Conservation (phyloP, 2,329 filamentous ascomycete genomes). For the Lachnellula arida region DNA sequence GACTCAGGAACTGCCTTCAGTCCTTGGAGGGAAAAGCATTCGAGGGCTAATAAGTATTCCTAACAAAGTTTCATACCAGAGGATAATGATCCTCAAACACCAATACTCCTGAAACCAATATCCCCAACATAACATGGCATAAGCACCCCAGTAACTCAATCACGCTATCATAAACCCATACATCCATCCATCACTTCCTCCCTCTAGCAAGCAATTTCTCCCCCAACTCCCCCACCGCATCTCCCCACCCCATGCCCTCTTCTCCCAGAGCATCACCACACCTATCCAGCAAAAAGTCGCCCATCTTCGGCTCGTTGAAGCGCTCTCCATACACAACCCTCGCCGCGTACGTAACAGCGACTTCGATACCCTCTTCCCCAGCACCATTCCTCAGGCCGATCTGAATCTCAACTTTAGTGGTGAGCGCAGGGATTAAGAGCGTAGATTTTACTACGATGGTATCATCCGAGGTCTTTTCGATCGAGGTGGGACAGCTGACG, state of each 20-base stretch:
- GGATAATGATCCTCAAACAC: too few species aligned
- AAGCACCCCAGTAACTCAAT: neutral
- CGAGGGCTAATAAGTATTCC: too few species aligned
- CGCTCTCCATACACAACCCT: constrained; percentile 71
- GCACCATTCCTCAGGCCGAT: constrained; percentile 50
- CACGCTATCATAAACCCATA: neutral
- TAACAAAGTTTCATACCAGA: too few species aligned
- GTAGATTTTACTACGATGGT: constrained; percentile 56
- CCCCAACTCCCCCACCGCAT: constrained; percentile 51
- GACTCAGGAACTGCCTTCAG: too few species aligned
- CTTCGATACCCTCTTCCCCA: constrained; percentile 46
- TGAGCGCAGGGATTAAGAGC: constrained; percentile 58
- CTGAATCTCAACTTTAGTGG: constrained; percentile 63
- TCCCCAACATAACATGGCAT: neutral
- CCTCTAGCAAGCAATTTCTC: constrained; percentile 52
- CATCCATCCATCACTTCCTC: constrained; percentile 37
- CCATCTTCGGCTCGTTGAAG: constrained; percentile 71
- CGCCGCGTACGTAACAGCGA: constrained; percentile 51
- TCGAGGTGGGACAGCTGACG: constrained; percentile 59
- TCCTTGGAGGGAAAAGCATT: too few species aligned
- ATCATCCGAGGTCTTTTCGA: constrained; percentile 60
- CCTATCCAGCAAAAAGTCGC: constrained; percentile 60
- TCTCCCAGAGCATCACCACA: constrained; percentile 36
- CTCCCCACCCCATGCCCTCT: constrained; percentile 46
- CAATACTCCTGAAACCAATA: too few species aligned